Conservation (phyloP, 768 basidiomycete species). For the Phanerodontia chrysosporium region DNA sequence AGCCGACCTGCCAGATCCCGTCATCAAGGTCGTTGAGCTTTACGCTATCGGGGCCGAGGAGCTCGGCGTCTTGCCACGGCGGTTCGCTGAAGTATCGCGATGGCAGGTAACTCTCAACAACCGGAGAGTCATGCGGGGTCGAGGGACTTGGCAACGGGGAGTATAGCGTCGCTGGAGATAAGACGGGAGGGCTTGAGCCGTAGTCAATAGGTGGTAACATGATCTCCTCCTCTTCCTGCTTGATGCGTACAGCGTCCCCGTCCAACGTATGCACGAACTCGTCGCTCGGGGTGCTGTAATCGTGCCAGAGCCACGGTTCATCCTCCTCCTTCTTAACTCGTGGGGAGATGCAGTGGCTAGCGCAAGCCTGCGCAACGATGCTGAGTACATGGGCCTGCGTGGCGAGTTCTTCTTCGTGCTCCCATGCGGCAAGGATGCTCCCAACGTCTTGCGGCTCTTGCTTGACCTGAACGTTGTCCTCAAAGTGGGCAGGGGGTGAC, state of each 20-base stretch:
- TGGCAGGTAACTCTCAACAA: slow-evolving; percentile 9
- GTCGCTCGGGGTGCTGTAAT: slow-evolving; percentile 23
- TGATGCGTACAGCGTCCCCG: slow-evolving; percentile 22
- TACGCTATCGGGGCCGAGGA: slow-evolving; percentile 43
- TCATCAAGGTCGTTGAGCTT: slow-evolving; percentile 39
- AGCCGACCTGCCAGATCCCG: slow-evolving; percentile 23
- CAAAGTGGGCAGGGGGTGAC: slow-evolving; percentile 51
- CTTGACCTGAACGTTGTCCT: slow-evolving; percentile 41
- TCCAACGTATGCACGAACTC: slow-evolving; percentile 35
- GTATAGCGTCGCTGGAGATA: slow-evolving; percentile 11
- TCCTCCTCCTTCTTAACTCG: neutral
- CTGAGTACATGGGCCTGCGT: slow-evolving; percentile 35
- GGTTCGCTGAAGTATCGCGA: slow-evolving; percentile 23
- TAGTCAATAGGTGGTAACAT: neutral
- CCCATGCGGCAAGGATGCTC: slow-evolving; percentile 68
- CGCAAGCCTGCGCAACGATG: slow-evolving; percentile 36
- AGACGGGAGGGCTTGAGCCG: neutral
- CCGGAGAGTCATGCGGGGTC: slow-evolving; percentile 3
- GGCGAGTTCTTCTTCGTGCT: slow-evolving; percentile 49
- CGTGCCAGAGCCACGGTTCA: slow-evolving; percentile 22
- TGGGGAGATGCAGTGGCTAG: neutral
- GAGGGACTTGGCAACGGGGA: neutral
- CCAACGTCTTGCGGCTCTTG: slow-evolving; percentile 60
- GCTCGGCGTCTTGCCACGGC: slow-evolving; percentile 40
- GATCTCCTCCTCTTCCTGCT: slow-evolving; percentile 26